A percentile compares a stretch with the other conserved stretches of the same genome.
These are phyloP conservation scores for Phialocephala sp. DNA, from an alignment of 2,329 filamentous ascomycete genomes.

Conservation along the genomic window DNA sequence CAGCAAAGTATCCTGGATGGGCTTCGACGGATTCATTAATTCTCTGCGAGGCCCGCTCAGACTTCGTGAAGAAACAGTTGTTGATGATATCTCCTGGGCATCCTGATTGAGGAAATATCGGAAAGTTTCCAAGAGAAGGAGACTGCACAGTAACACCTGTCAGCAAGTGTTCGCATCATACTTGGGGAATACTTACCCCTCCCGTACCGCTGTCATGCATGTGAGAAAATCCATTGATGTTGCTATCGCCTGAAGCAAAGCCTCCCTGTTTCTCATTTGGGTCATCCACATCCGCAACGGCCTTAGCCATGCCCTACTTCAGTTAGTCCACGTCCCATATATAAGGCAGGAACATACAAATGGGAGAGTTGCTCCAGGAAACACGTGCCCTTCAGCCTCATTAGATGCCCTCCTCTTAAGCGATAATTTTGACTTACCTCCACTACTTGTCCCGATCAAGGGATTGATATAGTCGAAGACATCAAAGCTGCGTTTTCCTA, in stretches of 20 bases:
- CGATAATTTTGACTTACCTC: conserved; percentile 44
- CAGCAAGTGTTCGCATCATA: not conserved
- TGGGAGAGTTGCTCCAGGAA: conserved; percentile 59
- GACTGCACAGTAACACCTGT: conserved; percentile 27
- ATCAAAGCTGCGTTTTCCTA: conserved; percentile 36
- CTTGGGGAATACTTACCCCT: conserved; percentile 36
- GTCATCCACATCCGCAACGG: conserved; percentile 58
- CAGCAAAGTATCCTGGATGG: conserved; percentile 68
- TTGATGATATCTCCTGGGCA: conserved; percentile 68
- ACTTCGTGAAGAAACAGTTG: conserved; percentile 63
- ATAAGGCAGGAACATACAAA: conserved; percentile 46
- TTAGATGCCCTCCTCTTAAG: not conserved
- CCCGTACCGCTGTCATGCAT: conserved; percentile 54
- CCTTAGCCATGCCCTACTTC: conserved; percentile 50
- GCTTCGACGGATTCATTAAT: conserved; percentile 58
- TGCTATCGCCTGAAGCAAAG: conserved; percentile 55
- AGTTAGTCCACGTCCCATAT: conserved; percentile 40
- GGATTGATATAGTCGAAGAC: conserved; percentile 53
- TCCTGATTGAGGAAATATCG: conserved; percentile 69
- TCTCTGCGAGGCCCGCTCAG: conserved; percentile 48
- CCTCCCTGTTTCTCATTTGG: conserved; percentile 59
- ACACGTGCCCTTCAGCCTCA: conserved; percentile 52
- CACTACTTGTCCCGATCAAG: conserved; percentile 60
- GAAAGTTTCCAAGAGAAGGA: conserved; percentile 75
- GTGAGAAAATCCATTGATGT: conserved; percentile 42